Evolutionary conservation across 768 basidiomycete species (phyloP), one percentile per base, ranked within the genome.

Genomic region (Auriscalpium microsporum): DNA sequence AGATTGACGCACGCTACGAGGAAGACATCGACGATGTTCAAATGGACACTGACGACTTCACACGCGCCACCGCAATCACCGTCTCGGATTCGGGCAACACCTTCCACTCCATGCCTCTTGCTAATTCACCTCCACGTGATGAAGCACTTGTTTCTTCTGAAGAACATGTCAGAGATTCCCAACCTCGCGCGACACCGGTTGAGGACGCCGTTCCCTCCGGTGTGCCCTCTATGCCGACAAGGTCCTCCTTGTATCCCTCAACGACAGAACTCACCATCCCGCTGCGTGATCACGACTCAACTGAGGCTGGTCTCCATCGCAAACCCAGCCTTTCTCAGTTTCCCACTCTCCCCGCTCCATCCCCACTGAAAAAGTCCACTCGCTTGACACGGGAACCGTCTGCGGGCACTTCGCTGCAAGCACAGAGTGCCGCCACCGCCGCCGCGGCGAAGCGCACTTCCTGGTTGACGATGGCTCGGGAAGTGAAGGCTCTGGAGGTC

Each of bases 391-490:
- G 74, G 17, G 86, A 84, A 17, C 66, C 75, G 44, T 73, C 64
- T 14, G 44, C 54, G 5, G 59, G 54, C 4, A 46, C 54, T 14
- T 45, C 6, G 48, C 40, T 71, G 14, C 76, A 75, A 3, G 63
- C 66, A 10, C 61, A 55, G 6, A 56, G 59, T 16, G 62, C 59
- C 40, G 72, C 75, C n/a, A 67, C 69, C 5, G 64, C 70, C 19
- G 65, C 68, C 28, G 73, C 67, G 10, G 81, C 79, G 3, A 89
- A 87, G 63, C 81, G 88, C 35, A 86, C 86, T 9, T 90, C 89
- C 3, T 90, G 89, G 89, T 68, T 91, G 53, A 81, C 79, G 69
- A 88, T 87, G 62, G 89, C 84, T 13, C 76, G 87, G 37, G 86
- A 87, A 63, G 82, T 76, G 23, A 88, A 88, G 63, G 73, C 72